phyloP scores from a whole-genome alignment of 345 rosid species.

The Eucalyptus tenuipes region DNA sequence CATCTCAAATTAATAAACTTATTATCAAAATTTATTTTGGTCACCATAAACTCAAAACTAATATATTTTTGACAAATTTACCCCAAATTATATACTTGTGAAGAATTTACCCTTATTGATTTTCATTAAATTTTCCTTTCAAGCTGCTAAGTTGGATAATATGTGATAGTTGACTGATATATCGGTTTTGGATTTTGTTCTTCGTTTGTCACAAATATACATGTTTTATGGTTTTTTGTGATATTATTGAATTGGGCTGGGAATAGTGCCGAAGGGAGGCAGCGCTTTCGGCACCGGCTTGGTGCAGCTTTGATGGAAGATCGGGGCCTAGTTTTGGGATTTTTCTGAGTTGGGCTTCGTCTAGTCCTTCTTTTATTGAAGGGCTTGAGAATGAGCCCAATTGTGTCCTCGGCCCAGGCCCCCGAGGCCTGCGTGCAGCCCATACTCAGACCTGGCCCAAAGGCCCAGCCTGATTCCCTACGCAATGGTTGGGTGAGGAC shows the following conservation, averaged over 20 bases:
- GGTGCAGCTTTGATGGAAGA: neutral
- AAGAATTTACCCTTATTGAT: too few species aligned
- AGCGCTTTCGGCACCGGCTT: neutral
- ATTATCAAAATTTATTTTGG: too few species aligned
- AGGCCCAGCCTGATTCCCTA: too few species aligned
- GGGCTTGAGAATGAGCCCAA: neutral
- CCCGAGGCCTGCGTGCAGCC: neutral
- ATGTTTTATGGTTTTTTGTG: too few species aligned
- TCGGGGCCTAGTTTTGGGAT: neutral
- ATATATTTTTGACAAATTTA: rapidly evolving
- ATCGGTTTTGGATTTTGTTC: too few species aligned
- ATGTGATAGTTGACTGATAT: rapidly evolving
- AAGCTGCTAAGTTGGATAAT: too few species aligned
- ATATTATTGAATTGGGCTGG: too few species aligned
- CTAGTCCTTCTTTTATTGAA: neutral
- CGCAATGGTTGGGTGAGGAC: too few species aligned
- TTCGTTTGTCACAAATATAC: too few species aligned
- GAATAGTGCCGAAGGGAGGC: neutral
- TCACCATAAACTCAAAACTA: rapidly evolving
- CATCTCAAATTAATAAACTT: rapidly evolving
- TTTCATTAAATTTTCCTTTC: too few species aligned
- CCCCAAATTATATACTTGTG: too few species aligned
- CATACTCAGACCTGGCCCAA: neutral
- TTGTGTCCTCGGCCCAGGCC: neutral
- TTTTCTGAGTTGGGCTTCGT: neutral